A percentile compares a stretch with the other conserved stretches of the same genome.
Evolutionary conservation across 2,329 filamentous ascomycete genomes (phyloP).

Genomic region (Fusarium sp.): DNA sequence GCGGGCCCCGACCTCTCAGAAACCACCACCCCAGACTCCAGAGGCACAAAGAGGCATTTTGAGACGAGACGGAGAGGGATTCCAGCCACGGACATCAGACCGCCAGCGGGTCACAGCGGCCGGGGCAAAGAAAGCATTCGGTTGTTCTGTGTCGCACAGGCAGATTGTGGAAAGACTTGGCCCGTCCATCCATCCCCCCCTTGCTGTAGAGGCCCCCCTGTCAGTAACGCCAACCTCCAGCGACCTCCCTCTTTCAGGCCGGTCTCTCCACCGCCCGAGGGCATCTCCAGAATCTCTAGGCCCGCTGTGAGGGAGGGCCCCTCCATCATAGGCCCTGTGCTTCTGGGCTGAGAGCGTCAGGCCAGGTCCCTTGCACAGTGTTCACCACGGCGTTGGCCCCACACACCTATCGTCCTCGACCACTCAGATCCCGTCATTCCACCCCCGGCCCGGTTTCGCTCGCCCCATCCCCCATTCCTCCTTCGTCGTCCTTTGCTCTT

Average conservation of each 20-base stretch:
- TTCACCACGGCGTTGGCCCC: conserved; percentile 27
- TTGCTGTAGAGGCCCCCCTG: conserved; percentile 13
- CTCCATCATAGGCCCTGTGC: not conserved
- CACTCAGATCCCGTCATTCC: conserved; percentile 18
- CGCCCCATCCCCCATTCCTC: conserved; percentile 25
- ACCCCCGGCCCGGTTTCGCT: conserved; percentile 30
- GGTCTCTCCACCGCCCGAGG: conserved; percentile 28
- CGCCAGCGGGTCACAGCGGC: not conserved
- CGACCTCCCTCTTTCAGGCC: conserved; percentile 36
- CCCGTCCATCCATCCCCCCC: not conserved
- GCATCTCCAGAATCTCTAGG: conserved; percentile 31
- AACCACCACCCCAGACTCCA: not conserved
- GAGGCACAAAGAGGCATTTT: conserved; percentile 6
- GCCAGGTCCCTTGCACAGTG: conserved; percentile 44
- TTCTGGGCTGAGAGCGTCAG: not conserved
- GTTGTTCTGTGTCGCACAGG: conserved; percentile 15
- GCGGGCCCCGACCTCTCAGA: conserved; percentile 16
- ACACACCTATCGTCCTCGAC: not conserved
- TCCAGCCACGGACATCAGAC: conserved; percentile 8
- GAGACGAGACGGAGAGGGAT: conserved; percentile 8
- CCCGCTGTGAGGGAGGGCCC: not conserved
- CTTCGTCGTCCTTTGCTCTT: conserved; percentile 31
- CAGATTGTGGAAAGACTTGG: conserved; percentile 11
- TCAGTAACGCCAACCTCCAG: conserved; percentile 18
- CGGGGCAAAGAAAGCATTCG: not conserved